Base-by-base conservation (phyloP, 768 basidiomycete species). In the Agrocybe chaxingu region DNA sequence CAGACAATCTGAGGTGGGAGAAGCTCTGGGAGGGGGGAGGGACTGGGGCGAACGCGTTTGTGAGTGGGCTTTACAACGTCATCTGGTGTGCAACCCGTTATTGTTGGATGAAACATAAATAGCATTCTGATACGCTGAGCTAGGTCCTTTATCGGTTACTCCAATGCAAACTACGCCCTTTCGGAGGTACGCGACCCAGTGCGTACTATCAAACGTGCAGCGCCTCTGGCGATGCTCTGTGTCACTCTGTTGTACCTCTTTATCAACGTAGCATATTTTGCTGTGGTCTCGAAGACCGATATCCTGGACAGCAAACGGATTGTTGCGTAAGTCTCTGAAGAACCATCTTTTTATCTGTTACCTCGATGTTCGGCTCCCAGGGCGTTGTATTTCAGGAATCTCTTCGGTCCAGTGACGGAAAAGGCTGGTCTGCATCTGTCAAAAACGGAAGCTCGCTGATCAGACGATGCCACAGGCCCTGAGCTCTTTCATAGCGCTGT, bases 121-220 rank as follows among this genome's bases (percentile, higher is more conserved):
- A 2, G 36, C 29, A 41, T 47, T 9, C 32, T 36, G 32, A 37
- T 29, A 4, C n/a, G 4, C 18, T 31, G 7, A 41, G 48, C 8
- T 37, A 87, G 86, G 86, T 82, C 84, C 0, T 87, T 81, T 59
- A 74, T 78, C 42, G 88, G 88, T 0, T 91, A 88, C 60, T 78
- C 81, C 2, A 87, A 85, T 50, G 86, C 85, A 7, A 88, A 89
- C 59, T 88, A 87, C 54, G 84, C 81, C 0, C 69, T 90, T 4
- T 85, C 84, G 3, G 87, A 91, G 59, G 72, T 87, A 5, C 75
- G 74, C 18, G 76, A 89, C 54, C 89, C 87, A 1, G 76, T 89
- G 3, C 73, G 76, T 36, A 89, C 87, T 1, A 78, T 91, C 61
- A 87, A 82, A 58, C 70, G 76, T 8, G 89, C 87, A 0, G 85